Percentiles rank a stretch among this genome's conserved stretches.
These are phyloP conservation scores for Vickermania spadyakhi DNA, from an alignment of 208 protist species.

Conservation along the genomic window DNA sequence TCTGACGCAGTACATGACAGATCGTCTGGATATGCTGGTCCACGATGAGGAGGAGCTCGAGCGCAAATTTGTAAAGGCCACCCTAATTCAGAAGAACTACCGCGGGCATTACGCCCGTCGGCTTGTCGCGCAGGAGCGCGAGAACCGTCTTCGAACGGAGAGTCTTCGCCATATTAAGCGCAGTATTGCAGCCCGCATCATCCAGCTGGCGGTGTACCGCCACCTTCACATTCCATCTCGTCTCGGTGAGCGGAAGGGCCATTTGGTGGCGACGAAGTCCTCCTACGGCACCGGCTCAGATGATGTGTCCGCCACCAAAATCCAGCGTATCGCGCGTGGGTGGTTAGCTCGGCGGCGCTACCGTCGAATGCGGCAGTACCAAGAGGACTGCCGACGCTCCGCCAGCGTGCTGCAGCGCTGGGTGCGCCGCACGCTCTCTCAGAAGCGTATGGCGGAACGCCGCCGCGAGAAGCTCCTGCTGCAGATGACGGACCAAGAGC, in stretches of 20 bases:
- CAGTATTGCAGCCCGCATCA: constrained; percentile 31
- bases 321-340: constrained; percentile 58
- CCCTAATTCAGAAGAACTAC: constrained; percentile 50
- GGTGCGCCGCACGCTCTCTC: constrained; percentile 30
- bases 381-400: constrained; percentile 19
- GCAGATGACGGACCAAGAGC: constrained; percentile 13
- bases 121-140: constrained; percentile 13
- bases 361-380: constrained; percentile 14
- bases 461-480: constrained; percentile 10
- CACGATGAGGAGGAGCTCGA: constrained; percentile 74
- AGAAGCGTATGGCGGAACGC: constrained; percentile 11
- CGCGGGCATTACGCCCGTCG: constrained; percentile 42
- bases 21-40: constrained; percentile 64
- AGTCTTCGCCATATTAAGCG: constrained; percentile 28
- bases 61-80: constrained; percentile 51
- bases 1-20: constrained; percentile 37
- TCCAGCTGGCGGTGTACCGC: constrained; percentile 36
- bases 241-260: not conserved
- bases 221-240: constrained; percentile 6
- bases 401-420: constrained; percentile 37
- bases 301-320: constrained; percentile 31
- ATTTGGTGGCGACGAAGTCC: not conserved
- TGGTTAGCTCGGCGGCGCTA: constrained; percentile 39
- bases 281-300: constrained; percentile 14
- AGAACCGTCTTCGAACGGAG: constrained; percentile 9